Evolutionary conservation across 371 early-diverging fungal species (phyloP).

Genomic region (Mucor mucedo): DNA sequence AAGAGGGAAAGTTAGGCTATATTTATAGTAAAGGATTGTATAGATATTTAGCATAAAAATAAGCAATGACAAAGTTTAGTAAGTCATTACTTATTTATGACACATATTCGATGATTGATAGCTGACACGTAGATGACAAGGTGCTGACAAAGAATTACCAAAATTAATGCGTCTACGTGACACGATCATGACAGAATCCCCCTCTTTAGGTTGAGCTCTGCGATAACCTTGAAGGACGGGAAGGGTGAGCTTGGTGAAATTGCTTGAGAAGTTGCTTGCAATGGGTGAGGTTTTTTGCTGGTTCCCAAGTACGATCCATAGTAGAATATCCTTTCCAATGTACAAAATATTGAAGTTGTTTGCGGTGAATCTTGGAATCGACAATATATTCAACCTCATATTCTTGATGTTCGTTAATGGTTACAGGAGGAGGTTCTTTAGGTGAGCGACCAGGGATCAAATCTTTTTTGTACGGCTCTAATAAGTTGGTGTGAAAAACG

Average conservation of each 20-base stretch:
- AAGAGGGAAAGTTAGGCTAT: no score
- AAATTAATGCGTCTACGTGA: no score
- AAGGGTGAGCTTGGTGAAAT: slow-evolving; percentile 16
- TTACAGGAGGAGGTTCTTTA: slow-evolving; percentile 10
- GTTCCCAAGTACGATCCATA: slow-evolving; percentile 27
- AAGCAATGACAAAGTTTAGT: no score
- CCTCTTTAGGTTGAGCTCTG: slow-evolving; percentile 18
- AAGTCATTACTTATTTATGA: no score
- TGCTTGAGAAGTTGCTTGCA: neutral
- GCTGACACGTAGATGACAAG: no score
- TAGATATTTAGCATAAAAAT: no score
- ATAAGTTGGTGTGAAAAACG: slow-evolving; percentile 9
- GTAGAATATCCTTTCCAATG: slow-evolving; percentile 13
- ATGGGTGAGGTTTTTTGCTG: neutral
- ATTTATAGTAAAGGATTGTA: no score
- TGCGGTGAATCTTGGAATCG: neutral
- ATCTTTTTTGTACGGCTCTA: slow-evolving; percentile 9
- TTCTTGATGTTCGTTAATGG: slow-evolving; percentile 3
- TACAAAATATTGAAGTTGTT: slow-evolving; percentile 8
- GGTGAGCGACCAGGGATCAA: neutral
- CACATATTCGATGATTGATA: no score
- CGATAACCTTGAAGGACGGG: slow-evolving; percentile 1
- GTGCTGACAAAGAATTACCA: no score
- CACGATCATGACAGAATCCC: slow-evolving; percentile 9
- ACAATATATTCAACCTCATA: no score